Evolutionary conservation across 768 basidiomycete genomes (phyloP).

Genomic region (Tricholoma hemisulphureum): DNA sequence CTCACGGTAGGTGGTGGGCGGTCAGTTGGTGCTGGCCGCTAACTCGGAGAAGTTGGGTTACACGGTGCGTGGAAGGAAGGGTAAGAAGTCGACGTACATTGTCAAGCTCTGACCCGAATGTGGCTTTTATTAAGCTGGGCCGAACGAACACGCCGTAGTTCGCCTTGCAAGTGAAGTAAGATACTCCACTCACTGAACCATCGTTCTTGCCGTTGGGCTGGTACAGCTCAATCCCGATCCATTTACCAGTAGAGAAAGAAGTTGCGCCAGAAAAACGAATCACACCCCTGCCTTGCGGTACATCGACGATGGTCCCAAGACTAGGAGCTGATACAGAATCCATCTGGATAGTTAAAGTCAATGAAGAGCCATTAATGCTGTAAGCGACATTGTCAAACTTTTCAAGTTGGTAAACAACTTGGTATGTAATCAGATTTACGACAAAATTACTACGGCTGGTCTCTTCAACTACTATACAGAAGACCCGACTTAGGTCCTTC

Average conservation of each 20-base stretch:
- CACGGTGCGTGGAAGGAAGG: neutral
- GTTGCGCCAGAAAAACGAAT: conserved; percentile 87
- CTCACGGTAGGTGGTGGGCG: conserved; percentile 29
- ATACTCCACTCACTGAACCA: conserved; percentile 74
- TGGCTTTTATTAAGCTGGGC: conserved; percentile 74
- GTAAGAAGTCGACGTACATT: neutral
- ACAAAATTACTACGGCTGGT: too few species aligned
- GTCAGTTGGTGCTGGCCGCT: conserved; percentile 6
- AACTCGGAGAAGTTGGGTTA: conserved; percentile 4
- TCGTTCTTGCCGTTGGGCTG: conserved; percentile 93
- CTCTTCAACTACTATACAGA: too few species aligned
- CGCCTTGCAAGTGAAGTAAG: conserved; percentile 79
- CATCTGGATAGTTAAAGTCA: conserved; percentile 1
- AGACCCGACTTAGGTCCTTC: too few species aligned
- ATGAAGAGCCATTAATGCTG: neutral
- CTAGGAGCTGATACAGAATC: conserved; percentile 25
- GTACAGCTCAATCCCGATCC: conserved; percentile 90
- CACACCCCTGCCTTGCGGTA: conserved; percentile 77
- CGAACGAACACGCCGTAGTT: conserved; percentile 87
- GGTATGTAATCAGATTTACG: too few species aligned
- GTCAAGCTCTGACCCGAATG: conserved; percentile 49
- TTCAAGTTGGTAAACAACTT: too few species aligned
- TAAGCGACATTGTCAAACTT: too few species aligned
- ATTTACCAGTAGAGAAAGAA: conserved; percentile 83
- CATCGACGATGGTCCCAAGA: conserved; percentile 75